phyloP scores from a whole-genome alignment of 352 stramenopile genomes.

The Phytophthora rubi region DNA sequence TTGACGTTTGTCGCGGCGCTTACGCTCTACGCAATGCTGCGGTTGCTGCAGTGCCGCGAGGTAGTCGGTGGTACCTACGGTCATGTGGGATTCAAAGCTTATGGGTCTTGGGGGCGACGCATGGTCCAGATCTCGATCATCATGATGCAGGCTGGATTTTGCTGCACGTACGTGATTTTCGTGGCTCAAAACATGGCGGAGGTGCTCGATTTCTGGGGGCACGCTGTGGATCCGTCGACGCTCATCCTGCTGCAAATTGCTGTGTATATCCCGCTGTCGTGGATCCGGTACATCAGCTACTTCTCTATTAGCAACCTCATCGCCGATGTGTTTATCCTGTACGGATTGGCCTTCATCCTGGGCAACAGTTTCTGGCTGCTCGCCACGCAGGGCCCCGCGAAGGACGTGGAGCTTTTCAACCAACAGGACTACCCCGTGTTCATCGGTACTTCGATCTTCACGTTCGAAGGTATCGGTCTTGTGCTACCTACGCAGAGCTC shows the following conservation, averaged over 20 bases:
- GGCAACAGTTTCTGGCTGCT: conserved; percentile 78
- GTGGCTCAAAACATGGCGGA: conserved; percentile 80
- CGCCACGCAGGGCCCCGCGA: conserved; percentile 44
- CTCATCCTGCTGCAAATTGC: conserved; percentile 79
- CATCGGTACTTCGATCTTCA: conserved; percentile 82
- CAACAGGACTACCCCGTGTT: conserved; percentile 75
- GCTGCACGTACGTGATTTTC: conserved; percentile 88
- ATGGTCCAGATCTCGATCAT: conserved; percentile 87
- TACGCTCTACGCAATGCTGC: conserved; percentile 80
- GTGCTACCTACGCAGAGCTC: conserved; percentile 78
- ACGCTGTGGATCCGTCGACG: conserved; percentile 47
- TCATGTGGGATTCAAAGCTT: conserved; percentile 74
- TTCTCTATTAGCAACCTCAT: conserved; percentile 88
- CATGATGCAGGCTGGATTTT: conserved; percentile 86
- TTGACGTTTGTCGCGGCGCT: conserved; percentile 66
- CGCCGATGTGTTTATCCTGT: conserved; percentile 86
- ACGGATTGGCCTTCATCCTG: conserved; percentile 76
- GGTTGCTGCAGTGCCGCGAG: conserved; percentile 71
- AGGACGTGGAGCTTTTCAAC: conserved; percentile 77
- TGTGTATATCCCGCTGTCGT: conserved; percentile 81
- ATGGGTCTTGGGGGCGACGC: conserved; percentile 65
- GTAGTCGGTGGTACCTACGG: conserved; percentile 81
- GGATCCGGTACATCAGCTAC: conserved; percentile 89
- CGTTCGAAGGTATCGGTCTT: conserved; percentile 84
- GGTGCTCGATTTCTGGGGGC: conserved; percentile 67